Conservation (phyloP, 164 flowering plant species). For the Protea cynaroides region DNA sequence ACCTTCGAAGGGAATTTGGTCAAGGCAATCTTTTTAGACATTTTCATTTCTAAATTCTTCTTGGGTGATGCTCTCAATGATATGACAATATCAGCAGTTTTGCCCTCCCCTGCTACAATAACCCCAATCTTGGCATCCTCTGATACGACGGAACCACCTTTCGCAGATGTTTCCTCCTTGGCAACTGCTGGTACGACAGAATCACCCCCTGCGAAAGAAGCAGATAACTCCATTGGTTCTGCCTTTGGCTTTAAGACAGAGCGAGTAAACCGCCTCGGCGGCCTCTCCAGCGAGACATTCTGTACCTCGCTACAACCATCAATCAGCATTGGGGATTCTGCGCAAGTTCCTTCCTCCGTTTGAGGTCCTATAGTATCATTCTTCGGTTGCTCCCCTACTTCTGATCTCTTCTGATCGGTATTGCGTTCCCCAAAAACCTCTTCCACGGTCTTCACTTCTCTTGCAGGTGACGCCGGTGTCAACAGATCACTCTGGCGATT, state of each 20-base stretch:
- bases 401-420: not conserved
- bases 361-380: not conserved
- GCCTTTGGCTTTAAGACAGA: slow-evolving; percentile 7
- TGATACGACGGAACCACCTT: not conserved
- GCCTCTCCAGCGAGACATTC: slow-evolving; percentile 1
- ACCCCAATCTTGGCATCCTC: slow-evolving; percentile 4
- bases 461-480: not conserved
- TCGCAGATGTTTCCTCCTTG: not conserved
- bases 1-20: slow-evolving; percentile 40
- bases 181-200: slow-evolving; percentile 6
- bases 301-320: not conserved
- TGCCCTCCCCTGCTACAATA: not conserved
- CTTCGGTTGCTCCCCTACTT: not conserved
- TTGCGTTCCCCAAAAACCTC: not conserved
- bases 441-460: not conserved
- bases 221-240: slow-evolving; percentile 6
- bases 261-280: slow-evolving; percentile 14
- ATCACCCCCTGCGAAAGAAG: slow-evolving; percentile 2
- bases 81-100: slow-evolving; percentile 1
- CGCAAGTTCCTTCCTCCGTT: not conserved
- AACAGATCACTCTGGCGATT: not conserved
- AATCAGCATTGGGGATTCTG: not conserved
- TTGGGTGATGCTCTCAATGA: slow-evolving; percentile 8
- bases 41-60: slow-evolving; percentile 18
- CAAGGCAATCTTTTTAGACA: slow-evolving; percentile 21